Conservation (phyloP, 768 basidiomycete species). For the Boletus rubescentipes region DNA sequence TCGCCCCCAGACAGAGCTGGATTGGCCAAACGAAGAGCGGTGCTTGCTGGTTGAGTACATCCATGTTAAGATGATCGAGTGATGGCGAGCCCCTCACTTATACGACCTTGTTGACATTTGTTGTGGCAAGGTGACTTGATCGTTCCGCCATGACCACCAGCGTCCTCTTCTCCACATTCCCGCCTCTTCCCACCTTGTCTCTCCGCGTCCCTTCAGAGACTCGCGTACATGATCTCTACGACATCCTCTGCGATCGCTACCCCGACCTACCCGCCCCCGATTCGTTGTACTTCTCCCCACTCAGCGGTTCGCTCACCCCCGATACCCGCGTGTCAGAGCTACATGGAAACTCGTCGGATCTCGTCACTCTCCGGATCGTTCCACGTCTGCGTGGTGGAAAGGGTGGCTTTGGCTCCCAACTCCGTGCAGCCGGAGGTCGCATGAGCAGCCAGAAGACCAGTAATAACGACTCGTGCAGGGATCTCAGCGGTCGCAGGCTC, state of each 20-base stretch:
- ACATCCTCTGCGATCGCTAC: conserved; percentile 46
- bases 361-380: conserved; percentile 71
- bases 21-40: conserved; percentile 59
- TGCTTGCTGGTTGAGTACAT: conserved; percentile 15
- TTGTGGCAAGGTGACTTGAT: conserved; percentile 2
- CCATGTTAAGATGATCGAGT: conserved; percentile 3
- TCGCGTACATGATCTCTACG: conserved; percentile 40
- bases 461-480: conserved; percentile 93
- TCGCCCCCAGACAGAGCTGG: conserved; percentile 54
- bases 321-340: conserved; percentile 38
- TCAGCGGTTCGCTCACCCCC: conserved; percentile 33
- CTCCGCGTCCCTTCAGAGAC: conserved; percentile 45
- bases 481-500: conserved; percentile 84
- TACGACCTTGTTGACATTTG: conserved; percentile 14
- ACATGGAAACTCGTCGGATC: conserved; percentile 29
- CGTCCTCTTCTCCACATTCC: conserved; percentile 58
- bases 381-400: conserved; percentile 86
- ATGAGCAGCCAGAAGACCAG: conserved; percentile 97
- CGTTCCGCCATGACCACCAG: conserved; percentile 43
- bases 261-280: conserved; percentile 44
- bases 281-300: conserved; percentile 42
- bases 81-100: background rate
- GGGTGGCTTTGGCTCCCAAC: conserved; percentile 95
- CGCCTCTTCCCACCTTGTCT: conserved; percentile 58
- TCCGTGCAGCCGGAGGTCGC: conserved; percentile 94